Evolutionary conservation across 768 basidiomycete genomes (phyloP).

Genomic region (Coprinellus micaceus): DNA sequence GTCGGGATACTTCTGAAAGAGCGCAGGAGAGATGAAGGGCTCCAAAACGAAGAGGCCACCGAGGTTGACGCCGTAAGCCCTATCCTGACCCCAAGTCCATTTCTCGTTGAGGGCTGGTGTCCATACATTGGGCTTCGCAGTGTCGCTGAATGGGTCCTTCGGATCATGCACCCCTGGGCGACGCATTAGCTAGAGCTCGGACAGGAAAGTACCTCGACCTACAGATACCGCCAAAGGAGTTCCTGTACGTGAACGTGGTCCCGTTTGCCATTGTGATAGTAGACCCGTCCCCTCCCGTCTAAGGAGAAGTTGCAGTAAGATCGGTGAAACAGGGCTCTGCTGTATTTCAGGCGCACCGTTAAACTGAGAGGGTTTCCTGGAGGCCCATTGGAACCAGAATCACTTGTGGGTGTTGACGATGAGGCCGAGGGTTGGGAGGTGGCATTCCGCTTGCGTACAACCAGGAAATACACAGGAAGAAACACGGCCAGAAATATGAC

Average conservation of each 20-base stretch:
- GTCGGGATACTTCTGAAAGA: slow-evolving; percentile 58
- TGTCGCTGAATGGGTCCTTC: slow-evolving; percentile 62
- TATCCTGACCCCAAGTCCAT: slow-evolving; percentile 65
- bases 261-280: slow-evolving; percentile 59
- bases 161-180: slow-evolving; percentile 55
- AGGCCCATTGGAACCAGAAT: too few relatives aligned
- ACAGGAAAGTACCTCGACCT: slow-evolving; percentile 20
- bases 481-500: slow-evolving; percentile 28
- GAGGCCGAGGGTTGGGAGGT: background rate
- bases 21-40: slow-evolving; percentile 67
- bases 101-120: slow-evolving; percentile 65
- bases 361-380: too few relatives aligned
- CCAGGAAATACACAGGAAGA: slow-evolving; percentile 31
- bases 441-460: slow-evolving; percentile 22
- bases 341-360: slow-evolving; percentile 16
- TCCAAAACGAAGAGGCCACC: slow-evolving; percentile 75
- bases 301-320: background rate
- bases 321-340: background rate
- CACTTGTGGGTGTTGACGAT: too few relatives aligned
- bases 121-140: slow-evolving; percentile 67
- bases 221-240: slow-evolving; percentile 68
- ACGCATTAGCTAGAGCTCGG: background rate
- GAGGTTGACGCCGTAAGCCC: slow-evolving; percentile 60
- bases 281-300: slow-evolving; percentile 62
- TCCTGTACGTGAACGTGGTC: slow-evolving; percentile 63